Evolutionary conservation across 805 yeast species (phyloP), one percentile per base, ranked within the genome.

Genomic region (Wickerhamiella siamensis): DNA sequence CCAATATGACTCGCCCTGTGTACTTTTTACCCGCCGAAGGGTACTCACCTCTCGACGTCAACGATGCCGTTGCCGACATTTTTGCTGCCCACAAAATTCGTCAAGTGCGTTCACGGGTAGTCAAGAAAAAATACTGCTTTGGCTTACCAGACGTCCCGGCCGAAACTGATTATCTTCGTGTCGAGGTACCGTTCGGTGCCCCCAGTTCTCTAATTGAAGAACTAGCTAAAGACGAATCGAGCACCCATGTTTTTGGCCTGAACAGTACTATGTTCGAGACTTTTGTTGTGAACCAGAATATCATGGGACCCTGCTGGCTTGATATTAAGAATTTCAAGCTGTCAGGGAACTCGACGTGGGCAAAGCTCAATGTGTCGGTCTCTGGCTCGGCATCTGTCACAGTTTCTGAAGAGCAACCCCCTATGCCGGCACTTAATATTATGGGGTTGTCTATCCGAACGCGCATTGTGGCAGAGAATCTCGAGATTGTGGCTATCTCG

Each of bases 291-390:
- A 83, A 79, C 58, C 70, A 82, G 51, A 77, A 79, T 51, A 70
- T 91, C 36, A 87, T 84, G 95, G 98, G 98, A 8, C 98, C 98
- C 3, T 86, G 97, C 58, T 91, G 98, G 98, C 65, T 91, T 40
- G 80, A 80, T 38, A 67, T 91, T 40, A 65, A 69, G 34, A 76
- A 78, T 47, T 79, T 81, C 51, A 56, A 59, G 19, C 58, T 78
- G 33, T 70, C 68, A 40, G 79, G 77, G 53, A 69, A 81, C 2
- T 77, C 94, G 0, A 88, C 87, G 62, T 83, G 94, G 47, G 37
- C 51, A 61, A 72, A 73, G 43, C 69, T 82, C n/a, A 94, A 84
- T 53, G 74, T 81, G 2, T 62, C 77, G 1, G 72, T 82, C 1
- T 53, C 59, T 4, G 35, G 36, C 9, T 51, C 51, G 17, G 35